These are phyloP conservation scores for Arthroderma sp. DNA, from an alignment of 2,329 filamentous ascomycete species.

Conservation along the genomic window DNA sequence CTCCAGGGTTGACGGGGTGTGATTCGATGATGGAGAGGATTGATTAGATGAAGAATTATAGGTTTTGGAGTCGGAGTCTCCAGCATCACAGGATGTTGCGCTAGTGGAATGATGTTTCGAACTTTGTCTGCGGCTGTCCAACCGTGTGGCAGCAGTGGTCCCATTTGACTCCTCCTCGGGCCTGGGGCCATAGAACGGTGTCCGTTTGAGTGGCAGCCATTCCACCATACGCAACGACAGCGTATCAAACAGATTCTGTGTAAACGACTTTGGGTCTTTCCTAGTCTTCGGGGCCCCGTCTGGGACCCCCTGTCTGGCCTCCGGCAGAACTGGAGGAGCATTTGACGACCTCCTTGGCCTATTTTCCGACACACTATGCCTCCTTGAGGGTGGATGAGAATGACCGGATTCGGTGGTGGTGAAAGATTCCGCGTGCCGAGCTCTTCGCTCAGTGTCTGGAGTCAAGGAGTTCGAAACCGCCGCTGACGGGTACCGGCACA, in stretches of 20 bases:
- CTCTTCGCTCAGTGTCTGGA: background rate
- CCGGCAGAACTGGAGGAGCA: background rate
- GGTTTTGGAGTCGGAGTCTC: background rate
- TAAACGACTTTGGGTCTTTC: conserved; percentile 51
- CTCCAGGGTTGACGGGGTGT: conserved; percentile 26
- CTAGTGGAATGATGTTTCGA: background rate
- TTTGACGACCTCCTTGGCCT: background rate
- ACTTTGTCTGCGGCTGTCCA: background rate
- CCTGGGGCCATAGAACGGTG: background rate
- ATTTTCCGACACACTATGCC: background rate
- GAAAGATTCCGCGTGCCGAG: background rate
- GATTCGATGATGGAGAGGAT: conserved; percentile 8
- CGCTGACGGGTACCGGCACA: conserved; percentile 46
- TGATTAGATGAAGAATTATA: background rate
- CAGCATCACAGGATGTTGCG: background rate
- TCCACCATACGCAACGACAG: conserved; percentile 35
- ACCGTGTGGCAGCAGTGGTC: background rate
- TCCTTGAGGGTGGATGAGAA: background rate
- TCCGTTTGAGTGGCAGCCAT: conserved; percentile 31
- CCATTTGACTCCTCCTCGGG: background rate
- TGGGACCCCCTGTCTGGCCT: background rate
- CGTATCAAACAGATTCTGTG: conserved; percentile 45
- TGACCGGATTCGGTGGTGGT: background rate
- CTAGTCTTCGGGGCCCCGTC: conserved; percentile 18
- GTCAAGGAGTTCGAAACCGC: conserved; percentile 6